Evolutionary conservation across 2,329 filamentous ascomycete genomes (phyloP), one percentile per base, ranked within the genome.

Genomic region (Ampelomyces quisqualis): DNA sequence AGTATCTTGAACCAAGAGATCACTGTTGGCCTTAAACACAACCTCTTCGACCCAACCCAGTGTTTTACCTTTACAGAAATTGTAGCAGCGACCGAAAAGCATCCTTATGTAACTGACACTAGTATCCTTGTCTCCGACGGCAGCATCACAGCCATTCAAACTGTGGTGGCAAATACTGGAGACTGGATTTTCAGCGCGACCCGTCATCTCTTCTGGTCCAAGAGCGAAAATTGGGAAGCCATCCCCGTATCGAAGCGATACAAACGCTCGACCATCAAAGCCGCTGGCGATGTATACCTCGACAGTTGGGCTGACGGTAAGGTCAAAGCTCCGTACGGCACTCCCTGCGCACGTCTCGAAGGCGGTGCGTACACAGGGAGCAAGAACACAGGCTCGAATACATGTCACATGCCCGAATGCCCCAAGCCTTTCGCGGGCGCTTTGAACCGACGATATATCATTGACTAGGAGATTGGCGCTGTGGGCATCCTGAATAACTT

Each of bases 401-500:
- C 49, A 4, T 61, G 58, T 33, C 42, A 32, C 14, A 58, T 61
- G 53, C 55, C 56, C 5, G 44, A 49, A 34, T 58, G 59, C 26
- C 58, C 58, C 17, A 38, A 53, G 28, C 41, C 40, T n/a, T 58
- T 59, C 32, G 45, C 33, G 7, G 48, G 51, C 13, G 42, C 27
- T 3, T 9, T 13, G 7, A 60, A 60, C 10, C 33, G 58, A 1
- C 32, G 53, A 1, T 62, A 62, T 39, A 46, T 60, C 8, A 50
- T 61, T 17, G 58, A 61, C 27, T 53, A 59, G 39, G 54, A 49
- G 27, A 2, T 51, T 8, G 58, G 58, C 2, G 55, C 32, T 2
- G 33, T 61, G 29, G 51, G 35, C 17, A 51, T 61, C 10, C 51
- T 61, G 17, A 53, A 59, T 33, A 49, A 61, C 27, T 61, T 61